Evolutionary conservation across 371 early-diverging fungal species (phyloP).

Genomic region (Entomophthora muscae): DNA sequence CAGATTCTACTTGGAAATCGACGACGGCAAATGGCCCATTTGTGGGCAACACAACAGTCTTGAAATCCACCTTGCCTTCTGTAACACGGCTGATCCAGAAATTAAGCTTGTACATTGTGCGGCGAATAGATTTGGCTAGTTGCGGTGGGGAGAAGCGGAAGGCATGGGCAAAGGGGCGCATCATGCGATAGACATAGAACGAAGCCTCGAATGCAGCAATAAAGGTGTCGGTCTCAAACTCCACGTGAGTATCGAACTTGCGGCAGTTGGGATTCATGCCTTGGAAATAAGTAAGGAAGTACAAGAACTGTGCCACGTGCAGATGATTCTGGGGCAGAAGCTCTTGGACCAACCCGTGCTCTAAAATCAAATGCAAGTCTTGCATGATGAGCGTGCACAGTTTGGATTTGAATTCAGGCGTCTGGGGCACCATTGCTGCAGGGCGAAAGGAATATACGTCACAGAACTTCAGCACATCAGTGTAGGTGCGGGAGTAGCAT

Average conservation of each 20-base stretch:
- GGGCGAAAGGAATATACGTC: not conserved
- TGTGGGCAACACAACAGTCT: not conserved
- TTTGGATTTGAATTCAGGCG: slow-evolving; percentile 2
- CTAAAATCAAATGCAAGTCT: not conserved
- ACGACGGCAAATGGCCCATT: not conserved
- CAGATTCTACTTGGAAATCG: not conserved
- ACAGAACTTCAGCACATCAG: not conserved
- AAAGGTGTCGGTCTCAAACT: slow-evolving; percentile 7
- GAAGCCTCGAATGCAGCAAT: not conserved
- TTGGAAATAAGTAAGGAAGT: slow-evolving; percentile 8
- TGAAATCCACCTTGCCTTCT: not conserved
- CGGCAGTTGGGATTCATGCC: slow-evolving; percentile 1
- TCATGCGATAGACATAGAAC: slow-evolving; percentile 2
- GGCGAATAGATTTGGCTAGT: not conserved
- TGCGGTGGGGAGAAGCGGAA: not conserved
- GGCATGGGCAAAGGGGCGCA: not conserved
- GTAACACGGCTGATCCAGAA: not conserved
- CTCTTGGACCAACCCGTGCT: slow-evolving; percentile 3
- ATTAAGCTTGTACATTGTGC: slow-evolving; percentile 6
- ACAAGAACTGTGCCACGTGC: slow-evolving; percentile 2
- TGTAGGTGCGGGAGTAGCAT: not conserved
- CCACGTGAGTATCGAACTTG: slow-evolving; percentile 3
- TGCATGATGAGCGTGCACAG: slow-evolving; percentile 4
- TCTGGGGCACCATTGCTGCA: not conserved
- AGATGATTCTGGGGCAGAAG: slow-evolving; percentile 2